Evolutionary conservation across 768 basidiomycete genomes (phyloP), one percentile per base, ranked within the genome.

Genomic region (Butyriboletus loyo): DNA sequence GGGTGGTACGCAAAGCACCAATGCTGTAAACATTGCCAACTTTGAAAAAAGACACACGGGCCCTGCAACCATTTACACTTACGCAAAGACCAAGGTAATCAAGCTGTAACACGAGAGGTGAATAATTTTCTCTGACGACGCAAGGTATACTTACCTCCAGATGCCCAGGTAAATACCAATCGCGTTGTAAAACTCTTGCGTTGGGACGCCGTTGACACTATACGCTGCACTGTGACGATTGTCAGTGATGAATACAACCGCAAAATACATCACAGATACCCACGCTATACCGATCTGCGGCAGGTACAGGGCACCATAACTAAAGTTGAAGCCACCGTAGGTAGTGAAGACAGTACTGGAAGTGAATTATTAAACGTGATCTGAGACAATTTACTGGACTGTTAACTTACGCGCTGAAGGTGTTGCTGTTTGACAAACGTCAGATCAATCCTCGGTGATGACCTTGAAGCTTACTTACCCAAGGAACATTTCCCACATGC

Each of bases 401-500:
- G 36, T n/a, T n/a, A 14, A 59, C 61, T 54, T 46, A 63, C 62
- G 65, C 65, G 52, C 50, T 65, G 40, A 62, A 66, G 7, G 66
- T 66, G 36, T 65, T 66, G 32, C 66, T 65, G 11, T 51, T 28
- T 17, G 9, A 62, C 37, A 11, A 35, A 32, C 11, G 7, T 65
- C 42, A 63, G 46, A 37, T 24, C 11, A 38, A 40, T 43, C 35
- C 32, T 49, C 15, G 24, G 14, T 7, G 15, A 25, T 21, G 43
- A 39, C 22, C 14, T 36, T 47, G 22, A 37, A 40, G 3, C 15
- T 19, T n/a, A 43, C 66, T 46, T 46, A 60, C 65, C 65, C 65
- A 27, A 68, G 64, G 56, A 61, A 66, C 56, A 66, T 64, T 27
- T 68, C 65, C 65, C 67, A 68, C 65, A 68, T 64, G 36, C 66